Conservation (phyloP, 169 alveolate genomes). For the Amoebophrya sp. region DNA sequence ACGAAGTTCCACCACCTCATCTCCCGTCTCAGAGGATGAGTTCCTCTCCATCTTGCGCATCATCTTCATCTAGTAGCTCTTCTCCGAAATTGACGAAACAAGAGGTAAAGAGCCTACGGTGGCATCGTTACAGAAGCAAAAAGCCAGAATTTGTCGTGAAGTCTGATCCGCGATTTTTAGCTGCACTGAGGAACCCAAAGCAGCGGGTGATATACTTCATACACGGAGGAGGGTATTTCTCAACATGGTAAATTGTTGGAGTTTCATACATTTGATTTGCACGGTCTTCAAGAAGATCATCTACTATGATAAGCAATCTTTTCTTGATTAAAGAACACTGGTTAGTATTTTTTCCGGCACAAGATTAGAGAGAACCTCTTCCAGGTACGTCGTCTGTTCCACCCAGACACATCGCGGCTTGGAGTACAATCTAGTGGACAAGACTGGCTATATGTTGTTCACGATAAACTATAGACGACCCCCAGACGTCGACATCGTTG, state of each 20-base stretch:
- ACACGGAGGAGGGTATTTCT: background rate
- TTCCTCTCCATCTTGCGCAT: too few species aligned
- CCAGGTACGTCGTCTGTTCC: constrained; percentile 6
- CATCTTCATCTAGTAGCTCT: too few species aligned
- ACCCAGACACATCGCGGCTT: background rate
- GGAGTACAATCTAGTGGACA: constrained; percentile 5
- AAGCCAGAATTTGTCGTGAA: background rate
- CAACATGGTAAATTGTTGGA: too few species aligned
- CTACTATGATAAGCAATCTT: too few species aligned
- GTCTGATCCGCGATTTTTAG: background rate
- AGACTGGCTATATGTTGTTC: background rate
- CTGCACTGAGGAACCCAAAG: background rate
- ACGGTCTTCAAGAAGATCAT: too few species aligned
- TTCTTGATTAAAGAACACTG: too few species aligned
- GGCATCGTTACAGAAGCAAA: background rate
- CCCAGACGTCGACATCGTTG: constrained; percentile 16
- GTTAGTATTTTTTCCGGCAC: too few species aligned
- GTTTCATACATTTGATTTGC: too few species aligned
- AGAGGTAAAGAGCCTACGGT: background rate
- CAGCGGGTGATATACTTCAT: constrained; percentile 3
- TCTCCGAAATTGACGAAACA: too few species aligned
- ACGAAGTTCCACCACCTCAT: too few species aligned
- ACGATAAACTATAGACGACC: background rate
- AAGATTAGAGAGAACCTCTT: too few species aligned
- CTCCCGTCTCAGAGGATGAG: too few species aligned